A percentile compares a stretch with the other conserved stretches of the same genome.
phyloP scores from a whole-genome alignment of 2,329 filamentous ascomycete genomes.

The Aureobasidium sp. region DNA sequence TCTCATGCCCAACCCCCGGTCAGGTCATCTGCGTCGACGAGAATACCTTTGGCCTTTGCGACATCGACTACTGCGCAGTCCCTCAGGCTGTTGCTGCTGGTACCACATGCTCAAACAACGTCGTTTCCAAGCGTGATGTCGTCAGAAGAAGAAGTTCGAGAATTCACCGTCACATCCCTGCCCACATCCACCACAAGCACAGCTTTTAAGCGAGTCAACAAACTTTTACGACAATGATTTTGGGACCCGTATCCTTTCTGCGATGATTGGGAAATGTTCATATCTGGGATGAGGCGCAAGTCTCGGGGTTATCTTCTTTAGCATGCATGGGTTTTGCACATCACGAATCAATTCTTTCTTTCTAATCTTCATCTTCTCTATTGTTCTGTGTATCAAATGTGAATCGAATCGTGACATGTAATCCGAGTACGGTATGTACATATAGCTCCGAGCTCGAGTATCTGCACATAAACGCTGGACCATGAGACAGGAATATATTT shows the following conservation, averaged over 20 bases:
- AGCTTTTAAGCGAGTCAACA: background rate
- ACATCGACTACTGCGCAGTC: slow-evolving; percentile 32
- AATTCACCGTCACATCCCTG: slow-evolving; percentile 13
- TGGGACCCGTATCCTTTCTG: background rate
- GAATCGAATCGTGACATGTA: background rate
- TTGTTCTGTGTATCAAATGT: background rate
- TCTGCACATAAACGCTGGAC: background rate
- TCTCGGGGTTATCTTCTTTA: background rate
- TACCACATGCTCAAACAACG: slow-evolving; percentile 31
- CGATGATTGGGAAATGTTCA: background rate
- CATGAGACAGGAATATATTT: background rate
- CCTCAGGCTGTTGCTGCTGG: slow-evolving; percentile 32
- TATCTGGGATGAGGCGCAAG: background rate
- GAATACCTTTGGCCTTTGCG: slow-evolving; percentile 36
- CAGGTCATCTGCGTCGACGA: slow-evolving; percentile 35
- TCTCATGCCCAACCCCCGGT: slow-evolving; percentile 32
- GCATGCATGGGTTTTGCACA: background rate
- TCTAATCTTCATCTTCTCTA: background rate
- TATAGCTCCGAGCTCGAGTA: background rate
- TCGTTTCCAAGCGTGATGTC: slow-evolving; percentile 19
- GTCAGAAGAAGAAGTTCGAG: slow-evolving; percentile 14
- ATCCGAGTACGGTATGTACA: background rate
- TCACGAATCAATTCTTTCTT: background rate
- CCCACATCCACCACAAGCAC: slow-evolving; percentile 1
- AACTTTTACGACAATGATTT: background rate